These are phyloP conservation scores for Exobasidium rhododendri DNA, from an alignment of 1,284 basidiomycete species.

Conservation along the genomic window DNA sequence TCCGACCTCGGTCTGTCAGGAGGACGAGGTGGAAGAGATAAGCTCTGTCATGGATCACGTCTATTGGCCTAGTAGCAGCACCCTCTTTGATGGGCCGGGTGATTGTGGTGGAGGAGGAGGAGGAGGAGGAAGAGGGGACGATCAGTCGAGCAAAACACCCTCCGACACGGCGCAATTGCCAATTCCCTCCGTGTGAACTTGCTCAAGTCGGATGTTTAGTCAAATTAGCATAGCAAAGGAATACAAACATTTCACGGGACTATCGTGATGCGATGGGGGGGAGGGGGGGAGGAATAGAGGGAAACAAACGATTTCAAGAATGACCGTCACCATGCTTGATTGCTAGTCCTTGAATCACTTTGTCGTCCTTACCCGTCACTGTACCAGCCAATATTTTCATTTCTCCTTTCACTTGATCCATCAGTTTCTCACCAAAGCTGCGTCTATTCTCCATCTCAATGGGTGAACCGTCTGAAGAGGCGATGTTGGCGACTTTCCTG, in stretches of 20 bases:
- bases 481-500: not conserved
- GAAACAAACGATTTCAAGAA: no score
- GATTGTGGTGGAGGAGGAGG: no score
- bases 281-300: no score
- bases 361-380: conserved; percentile 22
- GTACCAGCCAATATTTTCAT: conserved; percentile 27
- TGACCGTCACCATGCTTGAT: conserved; percentile 27
- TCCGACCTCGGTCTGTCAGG: not conserved
- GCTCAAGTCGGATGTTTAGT: no score
- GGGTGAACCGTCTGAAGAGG: not conserved
- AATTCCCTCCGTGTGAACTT: no score
- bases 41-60: not conserved
- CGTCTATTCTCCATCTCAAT: not conserved
- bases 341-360: conserved; percentile 18
- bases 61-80: not conserved
- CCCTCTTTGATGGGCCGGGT: no score
- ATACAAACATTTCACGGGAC: no score
- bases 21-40: not conserved
- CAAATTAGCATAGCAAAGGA: no score
- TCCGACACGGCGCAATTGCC: no score
- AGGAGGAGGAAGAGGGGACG: no score
- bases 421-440: conserved; percentile 17
- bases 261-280: no score
- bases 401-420: conserved; percentile 26
- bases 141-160: no score